These are phyloP conservation scores for Ophiocordyceps camponoti-saundersi DNA, from an alignment of 2,329 filamentous ascomycete species.

Conservation along the genomic window DNA sequence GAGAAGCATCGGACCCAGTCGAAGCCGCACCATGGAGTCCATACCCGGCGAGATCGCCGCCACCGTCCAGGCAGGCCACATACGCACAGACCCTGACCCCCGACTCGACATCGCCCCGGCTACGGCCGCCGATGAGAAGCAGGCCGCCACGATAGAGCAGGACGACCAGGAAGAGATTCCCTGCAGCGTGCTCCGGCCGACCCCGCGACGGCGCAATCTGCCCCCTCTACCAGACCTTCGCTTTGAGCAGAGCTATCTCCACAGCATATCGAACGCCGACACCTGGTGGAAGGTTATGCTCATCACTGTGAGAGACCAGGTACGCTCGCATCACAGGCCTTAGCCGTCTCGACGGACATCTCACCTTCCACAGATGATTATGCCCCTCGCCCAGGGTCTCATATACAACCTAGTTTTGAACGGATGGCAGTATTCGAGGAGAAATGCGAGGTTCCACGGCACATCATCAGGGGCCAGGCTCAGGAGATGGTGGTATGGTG, in stretches of 20 bases:
- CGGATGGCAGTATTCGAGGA: constrained; percentile 87
- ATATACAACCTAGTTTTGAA: constrained; percentile 73
- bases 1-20: background rate
- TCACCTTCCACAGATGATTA: constrained; percentile 42
- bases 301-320: constrained; percentile 83
- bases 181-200: constrained; percentile 42
- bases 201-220: constrained; percentile 27
- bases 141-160: constrained; percentile 15
- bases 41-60: constrained; percentile 54
- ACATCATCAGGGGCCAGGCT: constrained; percentile 59
- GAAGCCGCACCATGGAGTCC: constrained; percentile 26
- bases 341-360: background rate
- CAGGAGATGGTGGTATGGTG: constrained; percentile 84
- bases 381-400: constrained; percentile 76
- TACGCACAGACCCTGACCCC: constrained; percentile 56
- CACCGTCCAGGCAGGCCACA: constrained; percentile 63
- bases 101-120: constrained; percentile 65
- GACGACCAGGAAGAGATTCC: constrained; percentile 51
- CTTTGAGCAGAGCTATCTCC: constrained; percentile 96
- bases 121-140: constrained; percentile 48
- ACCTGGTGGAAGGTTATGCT: constrained; percentile 63
- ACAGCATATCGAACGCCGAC: constrained; percentile 67
- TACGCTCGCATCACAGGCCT: constrained; percentile 20
- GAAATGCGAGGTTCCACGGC: constrained; percentile 58
- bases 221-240: constrained; percentile 70